Base-by-base conservation (phyloP, 192 early-diverging fungal genomes). In the Powellomyces hirtus region DNA sequence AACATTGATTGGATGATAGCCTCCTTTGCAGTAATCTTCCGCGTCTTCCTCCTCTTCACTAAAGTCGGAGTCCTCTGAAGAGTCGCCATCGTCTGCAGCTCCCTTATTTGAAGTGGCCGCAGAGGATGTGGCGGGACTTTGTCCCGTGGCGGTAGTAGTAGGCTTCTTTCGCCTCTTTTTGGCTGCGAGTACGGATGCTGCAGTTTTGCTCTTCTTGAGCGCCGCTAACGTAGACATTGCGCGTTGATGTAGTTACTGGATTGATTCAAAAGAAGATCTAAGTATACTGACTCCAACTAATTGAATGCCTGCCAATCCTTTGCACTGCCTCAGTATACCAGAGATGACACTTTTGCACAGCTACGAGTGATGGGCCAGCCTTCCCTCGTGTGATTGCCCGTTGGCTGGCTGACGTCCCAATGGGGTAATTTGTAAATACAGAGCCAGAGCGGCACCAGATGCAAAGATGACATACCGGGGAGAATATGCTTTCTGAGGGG, bases 1-100 rank as follows among this genome's bases (percentile, higher is more conserved):
- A 30, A 94, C 79, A 55, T 86, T 79, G 35, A 96, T 85, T 0
- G 94, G 90, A 65, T 98, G 95, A 78, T 98, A 98, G 0, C 96
- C 96, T 60, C 95, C 94, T 77, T 89, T 89, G 71, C 86, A 83
- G 75, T 96, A 98, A 79, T 98, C 96, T 45, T 89, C 86, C 36
- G 85, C 79, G 70, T 96, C 94, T 70, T 96, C 94, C 74, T 96
- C 96, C 55, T 82, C 81, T 70, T 82, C 81, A 40, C 67, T 67
- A 34, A 71, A 75, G 33, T 66, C 68, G 7, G 68, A 66, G 18
- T 78, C 75, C 5, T 78, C 75, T 1, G 67, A 66, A 4, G 64
- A 66, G 53, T 52, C 35, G 44, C 35, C 45, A 20, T 51, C 44
- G 26, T 52, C 11, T 6, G 14, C 45, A 30, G 2, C 29, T 31